Evolutionary conservation across 2,329 filamentous ascomycete species (phyloP).

Genomic region (Pyricularia sp.): DNA sequence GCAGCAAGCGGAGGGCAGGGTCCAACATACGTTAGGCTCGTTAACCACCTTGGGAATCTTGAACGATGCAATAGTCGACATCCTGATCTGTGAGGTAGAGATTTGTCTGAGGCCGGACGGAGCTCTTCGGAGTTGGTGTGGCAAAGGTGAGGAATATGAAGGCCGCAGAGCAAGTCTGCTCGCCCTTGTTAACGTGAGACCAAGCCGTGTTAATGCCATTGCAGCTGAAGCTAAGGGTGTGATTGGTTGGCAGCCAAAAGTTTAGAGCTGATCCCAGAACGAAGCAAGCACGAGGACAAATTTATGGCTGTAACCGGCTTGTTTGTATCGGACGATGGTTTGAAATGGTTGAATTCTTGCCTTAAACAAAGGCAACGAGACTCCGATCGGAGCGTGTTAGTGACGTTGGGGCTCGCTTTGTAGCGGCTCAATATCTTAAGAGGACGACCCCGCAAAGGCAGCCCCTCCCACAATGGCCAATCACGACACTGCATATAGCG

Average conservation of each 20-base stretch:
- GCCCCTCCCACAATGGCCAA: neutral
- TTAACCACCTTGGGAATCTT: constrained; percentile 81
- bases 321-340: neutral
- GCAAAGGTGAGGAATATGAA: neutral
- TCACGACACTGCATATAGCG: neutral
- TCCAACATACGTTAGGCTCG: constrained; percentile 77
- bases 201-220: constrained; percentile 12
- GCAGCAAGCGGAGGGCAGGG: neutral
- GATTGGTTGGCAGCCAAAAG: neutral
- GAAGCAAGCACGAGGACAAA: neutral
- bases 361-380: neutral
- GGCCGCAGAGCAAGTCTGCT: neutral
- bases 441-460: neutral
- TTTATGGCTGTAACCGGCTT: neutral
- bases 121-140: neutral
- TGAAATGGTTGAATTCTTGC: neutral
- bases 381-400: constrained; percentile 1
- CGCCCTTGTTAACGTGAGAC: neutral
- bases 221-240: neutral
- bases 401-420: constrained; percentile 16
- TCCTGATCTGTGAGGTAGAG: constrained; percentile 14
- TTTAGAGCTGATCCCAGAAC: neutral
- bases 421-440: constrained; percentile 14
- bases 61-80: constrained; percentile 68
- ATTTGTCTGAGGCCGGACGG: neutral